Conservation (phyloP, 2,329 filamentous ascomycete genomes). For the Periconia digitata region DNA sequence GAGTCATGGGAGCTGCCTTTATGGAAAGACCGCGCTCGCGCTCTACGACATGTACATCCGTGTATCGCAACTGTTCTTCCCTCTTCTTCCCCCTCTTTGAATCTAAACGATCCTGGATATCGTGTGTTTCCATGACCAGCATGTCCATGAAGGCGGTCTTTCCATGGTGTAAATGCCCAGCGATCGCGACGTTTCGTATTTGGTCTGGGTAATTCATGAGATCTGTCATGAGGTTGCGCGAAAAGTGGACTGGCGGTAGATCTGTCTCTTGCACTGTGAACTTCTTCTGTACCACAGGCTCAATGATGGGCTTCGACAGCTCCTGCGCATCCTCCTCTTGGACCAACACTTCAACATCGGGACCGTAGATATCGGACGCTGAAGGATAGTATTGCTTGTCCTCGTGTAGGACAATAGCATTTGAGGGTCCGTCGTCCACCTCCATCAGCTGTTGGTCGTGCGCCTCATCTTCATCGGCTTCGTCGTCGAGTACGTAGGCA, state of each 20-base stretch:
- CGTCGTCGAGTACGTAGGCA: slow-evolving; percentile 75
- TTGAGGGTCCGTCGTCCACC: slow-evolving; percentile 87
- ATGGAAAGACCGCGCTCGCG: slow-evolving; percentile 87
- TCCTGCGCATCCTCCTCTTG: slow-evolving; percentile 97
- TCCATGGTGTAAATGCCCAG: slow-evolving; percentile 92
- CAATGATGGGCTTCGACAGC: slow-evolving; percentile 88
- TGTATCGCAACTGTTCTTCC: slow-evolving; percentile 92
- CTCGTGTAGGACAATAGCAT: slow-evolving; percentile 96
- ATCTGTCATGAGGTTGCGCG: slow-evolving; percentile 90
- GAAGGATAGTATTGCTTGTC: slow-evolving; percentile 99
- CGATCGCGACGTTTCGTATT: slow-evolving; percentile 87
- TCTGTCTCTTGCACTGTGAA: slow-evolving; percentile 92
- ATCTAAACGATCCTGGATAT: slow-evolving; percentile 76
- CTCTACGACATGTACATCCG: slow-evolving; percentile 87
- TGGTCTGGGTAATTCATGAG: slow-evolving; percentile 95
- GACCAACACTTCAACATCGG: slow-evolving; percentile 91
- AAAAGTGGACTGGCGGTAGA: slow-evolving; percentile 83
- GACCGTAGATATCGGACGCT: slow-evolving; percentile 92
- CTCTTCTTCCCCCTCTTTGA: slow-evolving; percentile 77
- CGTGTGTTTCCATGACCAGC: slow-evolving; percentile 93
- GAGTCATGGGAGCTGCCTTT: slow-evolving; percentile 91
- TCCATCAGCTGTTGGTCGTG: slow-evolving; percentile 90
- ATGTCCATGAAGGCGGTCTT: slow-evolving; percentile 99
- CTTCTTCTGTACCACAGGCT: slow-evolving; percentile 90
- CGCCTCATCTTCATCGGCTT: slow-evolving; percentile 52